Evolutionary conservation across 129 eudicot species (phyloP).

Genomic region (Tagetes patula): DNA sequence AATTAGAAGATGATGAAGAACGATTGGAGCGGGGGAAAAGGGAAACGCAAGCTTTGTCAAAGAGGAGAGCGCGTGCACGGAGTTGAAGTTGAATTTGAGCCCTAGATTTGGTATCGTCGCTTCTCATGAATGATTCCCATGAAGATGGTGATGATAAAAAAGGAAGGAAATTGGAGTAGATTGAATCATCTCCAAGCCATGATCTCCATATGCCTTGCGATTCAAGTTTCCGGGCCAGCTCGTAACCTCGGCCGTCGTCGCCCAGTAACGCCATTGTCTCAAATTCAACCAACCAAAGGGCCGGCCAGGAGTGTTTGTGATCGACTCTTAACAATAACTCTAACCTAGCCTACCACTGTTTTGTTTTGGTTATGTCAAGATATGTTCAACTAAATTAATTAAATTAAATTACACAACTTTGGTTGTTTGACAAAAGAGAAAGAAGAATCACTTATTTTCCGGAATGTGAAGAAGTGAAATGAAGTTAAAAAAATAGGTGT

Average conservation of each 20-base stretch:
- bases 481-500: too few species aligned
- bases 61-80: constrained; percentile 94
- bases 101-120: constrained; percentile 52
- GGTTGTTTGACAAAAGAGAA: too few species aligned
- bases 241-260: constrained; percentile 94
- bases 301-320: neutral
- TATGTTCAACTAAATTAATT: too few species aligned
- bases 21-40: constrained; percentile 44
- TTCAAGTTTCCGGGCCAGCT: constrained; percentile 88
- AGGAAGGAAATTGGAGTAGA: constrained; percentile 58
- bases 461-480: too few species aligned
- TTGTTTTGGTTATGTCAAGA: too few species aligned
- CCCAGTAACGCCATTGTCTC: constrained; percentile 66
- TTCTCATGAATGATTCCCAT: constrained; percentile 77
- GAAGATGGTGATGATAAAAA: constrained; percentile 65
- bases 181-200: constrained; percentile 88
- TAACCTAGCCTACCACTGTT: too few species aligned
- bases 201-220: constrained; percentile 81
- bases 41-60: constrained; percentile 75
- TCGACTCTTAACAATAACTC: neutral
- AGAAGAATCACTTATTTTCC: too few species aligned
- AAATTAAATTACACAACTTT: too few species aligned
- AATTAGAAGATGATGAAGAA: constrained; percentile 39
- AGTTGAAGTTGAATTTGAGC: constrained; percentile 79
- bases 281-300: too few species aligned